phyloP scores from a whole-genome alignment of 768 basidiomycete species.

The Amanita exitialis region DNA sequence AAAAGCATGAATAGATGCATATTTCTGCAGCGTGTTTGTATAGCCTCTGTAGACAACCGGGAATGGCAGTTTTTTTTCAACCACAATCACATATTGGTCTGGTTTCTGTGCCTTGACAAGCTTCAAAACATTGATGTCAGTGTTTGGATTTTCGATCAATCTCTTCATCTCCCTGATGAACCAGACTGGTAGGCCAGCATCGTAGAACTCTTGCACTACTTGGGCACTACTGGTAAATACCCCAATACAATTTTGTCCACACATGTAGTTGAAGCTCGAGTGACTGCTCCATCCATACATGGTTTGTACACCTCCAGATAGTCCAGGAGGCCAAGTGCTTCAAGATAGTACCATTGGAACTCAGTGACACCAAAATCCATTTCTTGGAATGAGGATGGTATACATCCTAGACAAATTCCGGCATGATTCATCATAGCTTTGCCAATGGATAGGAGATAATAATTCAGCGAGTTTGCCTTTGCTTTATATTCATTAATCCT shows the following conservation, averaged over 20 bases:
- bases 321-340: not conserved
- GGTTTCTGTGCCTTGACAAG: not conserved
- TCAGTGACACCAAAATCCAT: not conserved
- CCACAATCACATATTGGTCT: not conserved
- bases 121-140: not conserved
- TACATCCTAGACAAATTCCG: not conserved
- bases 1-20: not conserved
- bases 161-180: slow-evolving; percentile 6
- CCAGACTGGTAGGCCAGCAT: slow-evolving; percentile 16
- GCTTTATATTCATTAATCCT: not conserved
- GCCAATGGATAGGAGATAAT: not conserved
- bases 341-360: not conserved
- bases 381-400: not conserved
- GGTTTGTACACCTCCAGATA: not conserved
- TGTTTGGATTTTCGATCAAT: not conserved
- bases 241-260: slow-evolving; percentile 7
- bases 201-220: slow-evolving; percentile 6
- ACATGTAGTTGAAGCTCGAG: not conserved
- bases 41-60: not conserved
- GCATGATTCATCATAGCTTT: not conserved
- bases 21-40: not conserved
- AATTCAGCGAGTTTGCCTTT: not conserved
- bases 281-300: not conserved
- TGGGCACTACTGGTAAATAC: slow-evolving; percentile 6
- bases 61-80: not conserved